Conservation (phyloP, 1,284 basidiomycete genomes). For the Sphaerobolus stellatus region DNA sequence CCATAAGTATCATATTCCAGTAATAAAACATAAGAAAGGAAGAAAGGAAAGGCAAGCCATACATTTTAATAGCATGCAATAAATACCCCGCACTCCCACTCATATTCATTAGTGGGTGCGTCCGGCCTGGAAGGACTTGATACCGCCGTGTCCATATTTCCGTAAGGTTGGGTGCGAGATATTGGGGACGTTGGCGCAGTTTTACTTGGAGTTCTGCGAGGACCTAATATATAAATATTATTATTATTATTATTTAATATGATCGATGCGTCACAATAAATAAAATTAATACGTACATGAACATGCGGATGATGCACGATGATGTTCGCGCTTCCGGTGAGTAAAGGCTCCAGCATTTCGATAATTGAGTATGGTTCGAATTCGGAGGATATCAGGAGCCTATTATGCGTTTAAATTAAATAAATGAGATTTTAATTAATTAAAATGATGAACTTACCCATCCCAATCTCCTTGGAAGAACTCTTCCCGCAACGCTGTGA, state of each 20-base stretch:
- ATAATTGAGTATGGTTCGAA: conserved; percentile 87
- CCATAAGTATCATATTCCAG: background rate
- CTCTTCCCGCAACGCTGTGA: conserved; percentile 72
- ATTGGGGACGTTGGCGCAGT: conserved; percentile 66
- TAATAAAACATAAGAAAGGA: background rate
- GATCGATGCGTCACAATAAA: background rate
- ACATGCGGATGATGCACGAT: conserved; percentile 84
- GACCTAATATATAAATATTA: conserved; percentile 38
- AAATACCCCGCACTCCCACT: conserved; percentile 89
- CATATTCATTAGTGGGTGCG: conserved; percentile 93
- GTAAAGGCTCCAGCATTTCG: conserved; percentile 69
- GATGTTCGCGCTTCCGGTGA: conserved; percentile 84
- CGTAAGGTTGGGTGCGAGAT: conserved; percentile 77
- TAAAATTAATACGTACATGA: conserved; percentile 49
- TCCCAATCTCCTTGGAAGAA: conserved; percentile 88
- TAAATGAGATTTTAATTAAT: too few species aligned
- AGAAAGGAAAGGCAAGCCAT: too few species aligned
- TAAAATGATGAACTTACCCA: conserved; percentile 66
- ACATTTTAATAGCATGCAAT: conserved; percentile 85
- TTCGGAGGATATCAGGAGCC: conserved; percentile 79
- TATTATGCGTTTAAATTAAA: too few species aligned
- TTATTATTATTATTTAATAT: background rate
- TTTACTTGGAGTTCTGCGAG: conserved; percentile 77
- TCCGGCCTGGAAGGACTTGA: conserved; percentile 92
- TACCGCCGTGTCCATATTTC: conserved; percentile 91